Conservation (phyloP, 179 eudicot species). For the Corrigiola litoralis region DNA sequence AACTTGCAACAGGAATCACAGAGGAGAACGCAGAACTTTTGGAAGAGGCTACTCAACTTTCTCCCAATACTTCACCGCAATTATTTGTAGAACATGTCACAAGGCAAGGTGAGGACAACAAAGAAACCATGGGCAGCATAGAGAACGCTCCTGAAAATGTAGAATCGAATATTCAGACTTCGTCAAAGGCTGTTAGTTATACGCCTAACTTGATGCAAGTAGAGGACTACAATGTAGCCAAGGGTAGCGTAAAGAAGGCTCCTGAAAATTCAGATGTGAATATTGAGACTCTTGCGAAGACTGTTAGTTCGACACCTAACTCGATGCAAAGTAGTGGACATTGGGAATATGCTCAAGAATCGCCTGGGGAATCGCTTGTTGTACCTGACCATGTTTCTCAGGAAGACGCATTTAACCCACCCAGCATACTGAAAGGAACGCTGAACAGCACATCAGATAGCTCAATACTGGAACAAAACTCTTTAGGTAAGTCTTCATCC, state of each 20-base stretch:
- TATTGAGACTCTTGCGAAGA: not conserved
- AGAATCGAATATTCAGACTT: not conserved
- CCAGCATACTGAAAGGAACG: not conserved
- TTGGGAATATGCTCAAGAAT: not conserved
- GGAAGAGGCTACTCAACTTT: not conserved
- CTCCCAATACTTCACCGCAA: not conserved
- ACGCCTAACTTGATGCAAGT: not conserved
- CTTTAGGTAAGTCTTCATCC: constrained; percentile 2
- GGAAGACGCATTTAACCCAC: not conserved
- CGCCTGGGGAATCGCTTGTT: not conserved
- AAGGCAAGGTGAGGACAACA: not conserved
- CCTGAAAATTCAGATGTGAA: not conserved
- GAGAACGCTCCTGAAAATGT: not conserved
- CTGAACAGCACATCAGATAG: not conserved
- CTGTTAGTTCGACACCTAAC: not conserved
- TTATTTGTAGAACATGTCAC: not conserved
- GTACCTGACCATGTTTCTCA: not conserved
- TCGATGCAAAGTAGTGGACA: not conserved
- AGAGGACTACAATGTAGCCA: not conserved
- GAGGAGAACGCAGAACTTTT: not conserved
- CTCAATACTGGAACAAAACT: not conserved
- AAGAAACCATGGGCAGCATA: not conserved
- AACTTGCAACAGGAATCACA: too few species aligned
- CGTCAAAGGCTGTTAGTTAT: not conserved
- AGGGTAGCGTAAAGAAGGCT: not conserved